Evolutionary conservation across 192 early-diverging fungal genomes (phyloP).

Genomic region (Phlyctochytrium arcticum): DNA sequence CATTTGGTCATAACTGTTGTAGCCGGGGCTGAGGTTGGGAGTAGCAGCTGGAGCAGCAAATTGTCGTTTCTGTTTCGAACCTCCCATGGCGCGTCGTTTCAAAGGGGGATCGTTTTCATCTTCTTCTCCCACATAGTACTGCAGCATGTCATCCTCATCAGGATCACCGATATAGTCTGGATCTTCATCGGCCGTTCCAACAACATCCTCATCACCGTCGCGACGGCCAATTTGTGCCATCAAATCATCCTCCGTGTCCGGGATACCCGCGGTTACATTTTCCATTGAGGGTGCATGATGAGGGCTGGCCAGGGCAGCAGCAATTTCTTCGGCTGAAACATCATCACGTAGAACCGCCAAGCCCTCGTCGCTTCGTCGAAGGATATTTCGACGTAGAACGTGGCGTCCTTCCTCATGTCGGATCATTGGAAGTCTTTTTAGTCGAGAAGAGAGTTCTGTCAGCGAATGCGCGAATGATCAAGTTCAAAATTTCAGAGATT

Average conservation of each 20-base stretch:
- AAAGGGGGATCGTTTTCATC: slow-evolving; percentile 13
- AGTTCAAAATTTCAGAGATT: too few species aligned
- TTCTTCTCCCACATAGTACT: slow-evolving; percentile 19
- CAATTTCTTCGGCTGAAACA: slow-evolving; percentile 12
- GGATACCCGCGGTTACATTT: not conserved
- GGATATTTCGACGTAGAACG: not conserved
- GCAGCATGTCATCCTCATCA: slow-evolving; percentile 14
- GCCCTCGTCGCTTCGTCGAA: slow-evolving; percentile 6
- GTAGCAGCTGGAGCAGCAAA: not conserved
- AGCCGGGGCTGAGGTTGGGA: not conserved
- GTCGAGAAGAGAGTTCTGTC: not conserved
- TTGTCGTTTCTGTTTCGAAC: slow-evolving; percentile 7
- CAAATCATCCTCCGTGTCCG: not conserved
- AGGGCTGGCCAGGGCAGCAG: not conserved
- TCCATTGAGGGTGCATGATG: not conserved
- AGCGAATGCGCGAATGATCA: too few species aligned
- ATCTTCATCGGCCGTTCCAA: too few species aligned
- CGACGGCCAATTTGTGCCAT: not conserved
- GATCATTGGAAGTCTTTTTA: slow-evolving; percentile 12
- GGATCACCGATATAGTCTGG: slow-evolving; percentile 19
- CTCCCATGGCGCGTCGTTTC: slow-evolving; percentile 4
- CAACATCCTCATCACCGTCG: not conserved
- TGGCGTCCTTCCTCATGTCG: slow-evolving; percentile 8
- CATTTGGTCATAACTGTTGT: slow-evolving; percentile 13
- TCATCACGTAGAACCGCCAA: not conserved